Percentiles rank a stretch among this genome's conserved stretches.
Conservation (phyloP, 768 basidiomycete species). For the Gelatoporia subvermispora region DNA sequence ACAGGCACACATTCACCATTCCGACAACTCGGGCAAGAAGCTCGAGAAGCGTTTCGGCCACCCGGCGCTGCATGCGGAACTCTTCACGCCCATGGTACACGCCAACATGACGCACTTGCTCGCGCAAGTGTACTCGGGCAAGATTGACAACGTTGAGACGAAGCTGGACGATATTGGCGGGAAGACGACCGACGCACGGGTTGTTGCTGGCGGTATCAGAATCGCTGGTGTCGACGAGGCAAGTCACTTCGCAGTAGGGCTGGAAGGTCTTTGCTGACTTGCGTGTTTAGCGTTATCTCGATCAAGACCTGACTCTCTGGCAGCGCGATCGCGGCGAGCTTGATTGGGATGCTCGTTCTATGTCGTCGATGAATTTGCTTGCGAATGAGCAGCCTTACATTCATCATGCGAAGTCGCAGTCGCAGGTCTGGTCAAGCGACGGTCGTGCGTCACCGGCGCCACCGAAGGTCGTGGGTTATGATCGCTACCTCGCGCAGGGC, state of each 20-base stretch:
- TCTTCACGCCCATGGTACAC: slow-evolving; percentile 87
- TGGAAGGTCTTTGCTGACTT: not conserved
- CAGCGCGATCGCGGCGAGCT: slow-evolving; percentile 77
- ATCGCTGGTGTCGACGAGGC: slow-evolving; percentile 82
- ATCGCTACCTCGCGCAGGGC: slow-evolving; percentile 52
- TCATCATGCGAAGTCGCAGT: slow-evolving; percentile 31
- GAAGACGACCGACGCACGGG: slow-evolving; percentile 65
- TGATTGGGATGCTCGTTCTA: slow-evolving; percentile 83
- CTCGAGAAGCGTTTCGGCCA: slow-evolving; percentile 93
- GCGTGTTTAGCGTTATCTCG: slow-evolving; percentile 55
- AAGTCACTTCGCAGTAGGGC: slow-evolving; percentile 7
- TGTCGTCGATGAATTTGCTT: slow-evolving; percentile 56
- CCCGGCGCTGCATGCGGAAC: slow-evolving; percentile 80
- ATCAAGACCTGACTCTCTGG: slow-evolving; percentile 78
- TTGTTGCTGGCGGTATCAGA: slow-evolving; percentile 74
- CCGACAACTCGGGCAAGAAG: slow-evolving; percentile 66
- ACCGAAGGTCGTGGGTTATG: slow-evolving; percentile 38
- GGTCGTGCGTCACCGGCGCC: slow-evolving; percentile 37
- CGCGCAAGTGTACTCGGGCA: slow-evolving; percentile 71
- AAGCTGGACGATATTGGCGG: slow-evolving; percentile 76
- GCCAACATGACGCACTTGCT: slow-evolving; percentile 80
- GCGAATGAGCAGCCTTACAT: slow-evolving; percentile 28
- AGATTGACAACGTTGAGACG: slow-evolving; percentile 57
- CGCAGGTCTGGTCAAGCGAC: slow-evolving; percentile 34
- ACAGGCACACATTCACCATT: slow-evolving; percentile 66